A percentile compares a stretch with the other conserved stretches of the same genome.
These are phyloP conservation scores for Bruguiera hainesii DNA, from an alignment of 441 rosid species.

Conservation along the genomic window DNA sequence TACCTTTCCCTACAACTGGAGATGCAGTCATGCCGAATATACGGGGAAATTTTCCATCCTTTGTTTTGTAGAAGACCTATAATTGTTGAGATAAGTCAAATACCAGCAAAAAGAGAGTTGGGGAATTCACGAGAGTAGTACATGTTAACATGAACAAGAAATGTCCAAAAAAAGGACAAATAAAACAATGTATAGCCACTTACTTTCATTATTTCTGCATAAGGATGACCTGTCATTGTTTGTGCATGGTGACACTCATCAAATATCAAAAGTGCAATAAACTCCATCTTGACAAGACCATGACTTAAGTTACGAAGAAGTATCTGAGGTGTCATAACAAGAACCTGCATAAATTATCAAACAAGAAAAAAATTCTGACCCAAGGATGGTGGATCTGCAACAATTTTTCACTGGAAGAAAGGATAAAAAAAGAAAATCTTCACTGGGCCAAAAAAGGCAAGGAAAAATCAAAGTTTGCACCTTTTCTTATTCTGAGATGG, in stretches of 20 bases:
- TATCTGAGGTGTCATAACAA: conserved; percentile 91
- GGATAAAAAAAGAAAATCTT: neutral
- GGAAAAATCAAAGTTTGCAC: neutral
- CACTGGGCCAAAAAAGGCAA: neutral
- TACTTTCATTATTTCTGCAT: conserved; percentile 92
- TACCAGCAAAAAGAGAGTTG: neutral
- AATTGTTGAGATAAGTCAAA: conserved; percentile 23
- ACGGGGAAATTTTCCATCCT: conserved; percentile 57
- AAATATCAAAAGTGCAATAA: conserved; percentile 76
- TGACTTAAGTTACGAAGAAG: conserved; percentile 72
- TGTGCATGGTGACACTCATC: conserved; percentile 99
- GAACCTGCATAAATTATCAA: conserved; percentile 56
- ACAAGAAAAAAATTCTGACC: neutral
- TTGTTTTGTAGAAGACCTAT: conserved; percentile 68
- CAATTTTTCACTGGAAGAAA: neutral
- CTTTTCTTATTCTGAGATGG: neutral
- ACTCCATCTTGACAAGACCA: conserved; percentile 89
- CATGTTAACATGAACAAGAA: neutral
- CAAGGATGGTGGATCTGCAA: neutral
- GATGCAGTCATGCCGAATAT: conserved; percentile 99
- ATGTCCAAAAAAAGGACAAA: conserved; percentile 2
- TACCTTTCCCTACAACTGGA: conserved; percentile 96
- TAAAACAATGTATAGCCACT: conserved; percentile 21
- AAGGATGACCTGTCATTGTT: conserved; percentile 77
- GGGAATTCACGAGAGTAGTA: neutral